These are phyloP conservation scores for Globisporangium polare DNA, from an alignment of 352 stramenopile genomes.

Conservation along the genomic window DNA sequence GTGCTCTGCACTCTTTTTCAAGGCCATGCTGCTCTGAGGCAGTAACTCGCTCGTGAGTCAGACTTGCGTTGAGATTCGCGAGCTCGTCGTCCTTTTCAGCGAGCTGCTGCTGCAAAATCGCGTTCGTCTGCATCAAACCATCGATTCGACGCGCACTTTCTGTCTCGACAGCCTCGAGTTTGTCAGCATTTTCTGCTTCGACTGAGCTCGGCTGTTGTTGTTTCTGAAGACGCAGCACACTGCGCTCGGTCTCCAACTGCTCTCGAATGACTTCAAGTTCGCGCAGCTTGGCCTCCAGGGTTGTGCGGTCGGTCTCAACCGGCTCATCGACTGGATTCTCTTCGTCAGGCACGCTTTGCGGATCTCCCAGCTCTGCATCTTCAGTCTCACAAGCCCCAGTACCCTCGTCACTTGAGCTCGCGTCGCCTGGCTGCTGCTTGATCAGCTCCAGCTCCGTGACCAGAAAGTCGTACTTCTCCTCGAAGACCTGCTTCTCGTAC, in stretches of 20 bases:
- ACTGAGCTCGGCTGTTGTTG: neutral
- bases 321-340: neutral
- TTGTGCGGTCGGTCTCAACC: neutral
- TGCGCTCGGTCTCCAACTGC: slow-evolving; percentile 9
- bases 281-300: slow-evolving; percentile 3
- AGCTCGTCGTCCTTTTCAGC: slow-evolving; percentile 13
- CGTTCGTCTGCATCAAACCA: slow-evolving; percentile 10
- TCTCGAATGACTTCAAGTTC: slow-evolving; percentile 16
- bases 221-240: neutral
- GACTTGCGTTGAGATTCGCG: neutral
- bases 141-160: slow-evolving; percentile 1
- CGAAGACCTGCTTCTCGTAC: slow-evolving; percentile 30
- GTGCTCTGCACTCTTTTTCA: neutral
- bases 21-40: neutral
- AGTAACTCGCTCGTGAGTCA: neutral
- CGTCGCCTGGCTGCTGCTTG: slow-evolving; percentile 22
- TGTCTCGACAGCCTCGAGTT: neutral
- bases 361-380: neutral
- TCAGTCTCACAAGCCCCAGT: neutral
- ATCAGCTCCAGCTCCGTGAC: slow-evolving; percentile 26
- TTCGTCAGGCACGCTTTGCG: neutral
- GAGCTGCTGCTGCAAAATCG: slow-evolving; percentile 14
- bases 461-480: slow-evolving; percentile 34
- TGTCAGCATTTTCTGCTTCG: neutral
- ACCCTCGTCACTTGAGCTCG: neutral